A percentile compares a stretch with the other conserved stretches of the same genome.
Evolutionary conservation across 345 rosid genomes (phyloP).

Genomic region (Noccaea caerulescens): DNA sequence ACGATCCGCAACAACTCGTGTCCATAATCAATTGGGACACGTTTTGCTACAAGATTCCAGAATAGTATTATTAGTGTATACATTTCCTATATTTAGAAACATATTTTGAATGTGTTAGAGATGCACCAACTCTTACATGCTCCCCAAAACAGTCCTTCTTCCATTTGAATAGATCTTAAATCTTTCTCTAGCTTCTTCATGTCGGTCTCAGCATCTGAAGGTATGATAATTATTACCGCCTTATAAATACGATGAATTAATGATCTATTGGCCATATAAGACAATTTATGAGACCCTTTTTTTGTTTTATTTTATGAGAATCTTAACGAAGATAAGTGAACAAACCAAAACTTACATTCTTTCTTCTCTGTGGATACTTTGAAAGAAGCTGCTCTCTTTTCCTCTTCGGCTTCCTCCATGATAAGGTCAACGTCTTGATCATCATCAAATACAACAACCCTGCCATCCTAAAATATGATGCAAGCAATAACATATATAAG

Average conservation of each 20-base stretch:
- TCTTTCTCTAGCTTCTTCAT: not conserved
- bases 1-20: not conserved
- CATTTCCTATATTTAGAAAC: no score
- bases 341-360: no score
- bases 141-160: not conserved
- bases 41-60: not conserved
- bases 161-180: not conserved
- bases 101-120: no score
- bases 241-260: no score
- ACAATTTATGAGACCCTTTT: not conserved
- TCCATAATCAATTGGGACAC: not conserved
- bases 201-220: not conserved
- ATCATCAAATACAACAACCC: no score
- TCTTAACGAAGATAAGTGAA: no score
- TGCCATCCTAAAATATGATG: no score
- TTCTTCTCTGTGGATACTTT: no score
- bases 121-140: not conserved
- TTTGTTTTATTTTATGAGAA: no score
- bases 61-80: no score
- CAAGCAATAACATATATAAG: no score
- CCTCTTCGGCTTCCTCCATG: slow-evolving; percentile 76
- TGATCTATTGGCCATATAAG: not conserved
- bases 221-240: not conserved
- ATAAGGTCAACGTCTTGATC: slow-evolving; percentile 46
- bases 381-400: not conserved